Percentiles rank a stretch among this genome's conserved stretches.
These are phyloP conservation scores for Bretschneidera sinensis DNA, from an alignment of 345 rosid genomes.

Conservation along the genomic window DNA sequence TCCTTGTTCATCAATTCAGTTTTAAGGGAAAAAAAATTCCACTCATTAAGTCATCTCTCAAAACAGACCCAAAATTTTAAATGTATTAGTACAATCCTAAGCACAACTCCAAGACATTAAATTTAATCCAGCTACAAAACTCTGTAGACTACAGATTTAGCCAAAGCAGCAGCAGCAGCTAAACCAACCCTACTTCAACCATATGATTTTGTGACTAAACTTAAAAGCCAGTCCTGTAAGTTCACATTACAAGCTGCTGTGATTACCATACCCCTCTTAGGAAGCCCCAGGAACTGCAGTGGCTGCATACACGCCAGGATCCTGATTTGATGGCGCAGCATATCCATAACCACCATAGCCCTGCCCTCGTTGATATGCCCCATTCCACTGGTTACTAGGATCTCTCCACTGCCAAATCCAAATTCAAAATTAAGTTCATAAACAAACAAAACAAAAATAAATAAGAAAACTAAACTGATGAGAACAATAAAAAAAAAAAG, in stretches of 20 bases:
- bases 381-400: conserved; percentile 66
- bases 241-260: conserved; percentile 19
- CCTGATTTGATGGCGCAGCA: conserved; percentile 39
- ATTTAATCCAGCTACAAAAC: conserved; percentile 40
- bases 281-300: conserved; percentile 73
- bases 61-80: conserved; percentile 18
- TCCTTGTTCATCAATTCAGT: background rate
- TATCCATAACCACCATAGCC: conserved; percentile 59
- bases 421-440: background rate
- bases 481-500: too few species aligned
- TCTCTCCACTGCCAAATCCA: conserved; percentile 67
- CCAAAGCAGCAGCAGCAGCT: conserved; percentile 19
- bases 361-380: conserved; percentile 62
- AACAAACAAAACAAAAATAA: background rate
- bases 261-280: conserved; percentile 19
- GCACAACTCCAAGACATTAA: conserved; percentile 20
- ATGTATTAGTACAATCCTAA: conserved; percentile 24
- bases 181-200: conserved; percentile 22
- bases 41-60: conserved; percentile 11
- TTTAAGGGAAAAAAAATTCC: background rate
- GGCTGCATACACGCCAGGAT: conserved; percentile 44
- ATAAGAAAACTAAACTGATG: too few species aligned
- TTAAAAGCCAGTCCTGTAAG: conserved; percentile 6
- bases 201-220: conserved; percentile 10
- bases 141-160: conserved; percentile 24